These are phyloP conservation scores for Lactarius pseudohatsudake DNA, from an alignment of 768 basidiomycete genomes.

Conservation along the genomic window DNA sequence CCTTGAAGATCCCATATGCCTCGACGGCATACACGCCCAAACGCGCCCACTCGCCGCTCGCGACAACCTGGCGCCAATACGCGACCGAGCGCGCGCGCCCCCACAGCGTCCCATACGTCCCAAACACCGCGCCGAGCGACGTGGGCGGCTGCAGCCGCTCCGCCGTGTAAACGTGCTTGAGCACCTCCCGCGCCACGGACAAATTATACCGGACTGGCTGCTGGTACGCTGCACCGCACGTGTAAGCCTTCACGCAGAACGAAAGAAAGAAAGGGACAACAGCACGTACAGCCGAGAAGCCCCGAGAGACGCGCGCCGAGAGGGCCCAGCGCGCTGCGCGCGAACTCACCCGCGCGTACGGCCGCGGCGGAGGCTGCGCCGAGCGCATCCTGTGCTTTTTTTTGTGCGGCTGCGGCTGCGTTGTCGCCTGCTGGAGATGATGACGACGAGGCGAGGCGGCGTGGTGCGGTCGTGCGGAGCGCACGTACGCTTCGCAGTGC, in stretches of 20 bases:
- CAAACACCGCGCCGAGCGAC: conserved; percentile 49
- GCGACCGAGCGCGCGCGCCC: conserved; percentile 52
- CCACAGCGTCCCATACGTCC: conserved; percentile 67
- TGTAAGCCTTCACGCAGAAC: not conserved
- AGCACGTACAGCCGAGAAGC: conserved; percentile 57
- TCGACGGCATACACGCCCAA: conserved; percentile 78
- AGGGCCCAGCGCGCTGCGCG: conserved; percentile 49
- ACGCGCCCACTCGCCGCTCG: conserved; percentile 64
- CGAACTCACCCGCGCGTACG: conserved; percentile 50
- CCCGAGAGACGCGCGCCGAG: conserved; percentile 55
- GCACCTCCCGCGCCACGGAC: conserved; percentile 69
- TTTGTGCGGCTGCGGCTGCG: conserved; percentile 49
- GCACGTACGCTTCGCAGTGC: conserved; percentile 5
- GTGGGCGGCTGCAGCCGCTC: conserved; percentile 66
- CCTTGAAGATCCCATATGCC: conserved; percentile 90
- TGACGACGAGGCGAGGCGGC: conserved; percentile 15
- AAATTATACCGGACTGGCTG: conserved; percentile 80
- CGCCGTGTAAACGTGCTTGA: conserved; percentile 53
- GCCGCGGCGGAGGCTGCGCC: conserved; percentile 57
- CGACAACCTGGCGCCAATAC: conserved; percentile 60
- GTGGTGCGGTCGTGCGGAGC: conserved; percentile 14
- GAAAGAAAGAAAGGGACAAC: not conserved
- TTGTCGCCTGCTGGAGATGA: not conserved
- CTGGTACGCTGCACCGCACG: conserved; percentile 55
- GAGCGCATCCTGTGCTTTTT: conserved; percentile 71